A percentile compares a stretch with the other conserved stretches of the same genome.
phyloP scores from a whole-genome alignment of 176 grass and related monocot genomes.

The Carex pumila region DNA sequence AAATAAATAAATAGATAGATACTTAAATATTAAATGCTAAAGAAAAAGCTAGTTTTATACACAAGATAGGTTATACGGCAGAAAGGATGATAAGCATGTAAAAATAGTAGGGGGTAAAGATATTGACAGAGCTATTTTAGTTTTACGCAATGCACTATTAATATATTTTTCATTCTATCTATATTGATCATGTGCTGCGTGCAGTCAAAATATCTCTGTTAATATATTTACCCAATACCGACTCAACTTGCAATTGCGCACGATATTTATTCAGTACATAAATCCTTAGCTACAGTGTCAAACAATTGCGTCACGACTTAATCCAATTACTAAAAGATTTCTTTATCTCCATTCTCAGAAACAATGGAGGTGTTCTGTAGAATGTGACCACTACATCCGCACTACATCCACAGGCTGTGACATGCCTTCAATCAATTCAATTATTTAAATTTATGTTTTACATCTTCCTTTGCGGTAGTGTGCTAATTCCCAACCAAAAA shows the following conservation, averaged over 20 bases:
- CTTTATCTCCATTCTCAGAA: neutral
- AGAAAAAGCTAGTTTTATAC: neutral
- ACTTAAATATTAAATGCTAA: neutral
- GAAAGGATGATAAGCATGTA: neutral
- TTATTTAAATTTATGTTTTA: neutral
- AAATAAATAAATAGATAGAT: neutral
- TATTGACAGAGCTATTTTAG: too few relatives aligned
- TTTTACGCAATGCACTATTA: too few relatives aligned
- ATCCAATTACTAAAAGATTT: neutral
- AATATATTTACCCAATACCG: too few relatives aligned
- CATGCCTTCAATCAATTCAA: neutral
- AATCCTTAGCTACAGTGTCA: neutral
- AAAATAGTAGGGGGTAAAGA: too few relatives aligned
- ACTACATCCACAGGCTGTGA: neutral
- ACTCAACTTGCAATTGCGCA: neutral
- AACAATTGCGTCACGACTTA: slow-evolving; percentile 6
- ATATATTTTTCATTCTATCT: too few relatives aligned
- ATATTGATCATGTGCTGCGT: too few relatives aligned
- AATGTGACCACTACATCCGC: neutral
- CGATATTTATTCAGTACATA: neutral
- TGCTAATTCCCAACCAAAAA: neutral
- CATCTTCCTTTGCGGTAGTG: neutral
- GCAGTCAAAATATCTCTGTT: too few relatives aligned
- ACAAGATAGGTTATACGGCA: neutral
- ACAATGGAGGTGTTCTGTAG: neutral